Evolutionary conservation across 345 rosid genomes (phyloP).

Genomic region (Populus tremula): DNA sequence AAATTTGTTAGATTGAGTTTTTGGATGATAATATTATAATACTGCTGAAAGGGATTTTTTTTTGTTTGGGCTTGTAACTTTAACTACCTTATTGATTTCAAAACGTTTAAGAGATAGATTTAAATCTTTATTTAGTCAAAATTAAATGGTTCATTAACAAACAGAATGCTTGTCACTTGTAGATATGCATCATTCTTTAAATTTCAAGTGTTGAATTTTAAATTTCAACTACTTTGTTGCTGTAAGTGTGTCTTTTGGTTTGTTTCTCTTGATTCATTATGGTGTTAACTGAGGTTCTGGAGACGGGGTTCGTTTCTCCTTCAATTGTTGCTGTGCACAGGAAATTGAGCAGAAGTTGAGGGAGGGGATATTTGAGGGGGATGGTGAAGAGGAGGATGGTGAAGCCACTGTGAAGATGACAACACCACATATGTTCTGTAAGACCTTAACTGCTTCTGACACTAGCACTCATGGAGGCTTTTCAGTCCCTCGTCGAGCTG

Average conservation of each 20-base stretch:
- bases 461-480: constrained; percentile 99
- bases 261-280: neutral
- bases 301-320: constrained; percentile 1
- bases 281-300: neutral
- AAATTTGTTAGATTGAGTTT: neutral
- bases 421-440: constrained; percentile 96
- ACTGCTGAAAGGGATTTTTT: neutral
- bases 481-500: constrained; percentile 98
- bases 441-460: constrained; percentile 98
- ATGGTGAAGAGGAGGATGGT: constrained; percentile 64
- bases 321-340: constrained; percentile 17
- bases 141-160: neutral
- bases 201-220: neutral
- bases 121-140: neutral
- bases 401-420: constrained; percentile 59
- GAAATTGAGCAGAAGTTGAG: constrained; percentile 54
- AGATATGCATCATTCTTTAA: neutral
- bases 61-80: neutral
- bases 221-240: neutral
- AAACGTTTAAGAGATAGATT: neutral
- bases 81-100: neutral
- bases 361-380: constrained; percentile 47
- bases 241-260: neutral
- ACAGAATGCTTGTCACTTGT: neutral
- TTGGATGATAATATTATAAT: neutral